phyloP scores from a whole-genome alignment of 768 basidiomycete species.

The Panaeolus cyanescens region DNA sequence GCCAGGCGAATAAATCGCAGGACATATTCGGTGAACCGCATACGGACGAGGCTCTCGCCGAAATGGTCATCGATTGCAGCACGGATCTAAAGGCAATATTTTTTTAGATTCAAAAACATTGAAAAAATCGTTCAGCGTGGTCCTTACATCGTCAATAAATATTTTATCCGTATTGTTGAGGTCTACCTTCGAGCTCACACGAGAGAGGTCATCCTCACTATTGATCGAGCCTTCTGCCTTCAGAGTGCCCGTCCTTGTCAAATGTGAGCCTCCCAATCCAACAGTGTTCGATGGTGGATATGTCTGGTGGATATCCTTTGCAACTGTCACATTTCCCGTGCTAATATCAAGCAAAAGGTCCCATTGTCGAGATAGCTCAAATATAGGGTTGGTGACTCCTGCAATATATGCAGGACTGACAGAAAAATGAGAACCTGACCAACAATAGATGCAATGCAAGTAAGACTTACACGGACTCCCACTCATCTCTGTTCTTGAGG shows the following conservation, averaged over 20 bases:
- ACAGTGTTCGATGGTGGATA: constrained; percentile 49
- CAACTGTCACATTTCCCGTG: constrained; percentile 81
- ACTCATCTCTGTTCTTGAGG: constrained; percentile 83
- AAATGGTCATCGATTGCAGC: constrained; percentile 89
- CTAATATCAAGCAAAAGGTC: constrained; percentile 93
- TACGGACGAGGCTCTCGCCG: constrained; percentile 85
- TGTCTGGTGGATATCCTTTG: constrained; percentile 75
- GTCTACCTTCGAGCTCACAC: constrained; percentile 58
- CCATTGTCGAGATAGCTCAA: constrained; percentile 86
- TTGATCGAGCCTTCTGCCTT: constrained; percentile 64
- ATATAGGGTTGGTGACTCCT: constrained; percentile 97
- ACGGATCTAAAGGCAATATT: constrained; percentile 58
- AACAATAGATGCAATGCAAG: constrained; percentile 3
- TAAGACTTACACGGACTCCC: constrained; percentile 78
- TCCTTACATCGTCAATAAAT: constrained; percentile 94
- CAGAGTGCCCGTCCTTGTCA: constrained; percentile 60
- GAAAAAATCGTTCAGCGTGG: neutral
- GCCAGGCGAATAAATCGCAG: constrained; percentile 86
- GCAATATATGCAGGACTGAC: constrained; percentile 89
- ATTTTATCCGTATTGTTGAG: constrained; percentile 74
- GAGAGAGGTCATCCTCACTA: constrained; percentile 73
- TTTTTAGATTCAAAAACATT: neutral
- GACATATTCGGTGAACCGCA: constrained; percentile 89
- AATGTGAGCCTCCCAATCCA: constrained; percentile 42
- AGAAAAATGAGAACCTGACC: constrained; percentile 3